phyloP scores from a whole-genome alignment of 306 rosid genomes.

The Citrullus amarus region DNA sequence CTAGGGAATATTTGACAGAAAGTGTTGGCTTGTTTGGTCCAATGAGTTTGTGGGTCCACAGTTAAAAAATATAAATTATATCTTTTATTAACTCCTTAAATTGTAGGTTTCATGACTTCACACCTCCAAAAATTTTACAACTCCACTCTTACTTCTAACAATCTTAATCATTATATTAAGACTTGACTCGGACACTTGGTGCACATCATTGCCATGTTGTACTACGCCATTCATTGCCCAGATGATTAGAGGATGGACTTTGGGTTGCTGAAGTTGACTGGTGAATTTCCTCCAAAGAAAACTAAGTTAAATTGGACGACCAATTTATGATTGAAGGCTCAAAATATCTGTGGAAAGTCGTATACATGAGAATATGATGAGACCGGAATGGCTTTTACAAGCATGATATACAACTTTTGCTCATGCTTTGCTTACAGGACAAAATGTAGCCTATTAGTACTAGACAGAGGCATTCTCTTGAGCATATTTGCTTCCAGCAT shows the following conservation, averaged over 20 bases:
- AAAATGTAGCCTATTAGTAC: neutral
- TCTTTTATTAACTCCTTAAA: no score
- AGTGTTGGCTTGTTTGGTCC: no score
- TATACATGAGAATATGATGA: neutral
- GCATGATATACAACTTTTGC: neutral
- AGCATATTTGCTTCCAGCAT: neutral
- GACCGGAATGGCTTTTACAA: neutral
- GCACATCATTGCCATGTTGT: no score
- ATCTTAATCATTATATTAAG: no score
- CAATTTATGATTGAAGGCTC: neutral
- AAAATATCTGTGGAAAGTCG: neutral
- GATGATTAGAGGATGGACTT: neutral
- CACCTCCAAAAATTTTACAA: no score
- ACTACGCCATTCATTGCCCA: neutral
- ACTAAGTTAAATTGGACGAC: neutral
- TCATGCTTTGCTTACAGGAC: neutral
- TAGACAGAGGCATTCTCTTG: neutral
- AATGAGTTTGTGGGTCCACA: no score
- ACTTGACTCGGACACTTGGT: no score
- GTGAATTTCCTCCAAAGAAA: neutral
- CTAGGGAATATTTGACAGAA: no score
- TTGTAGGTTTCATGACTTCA: no score
- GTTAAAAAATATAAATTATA: no score
- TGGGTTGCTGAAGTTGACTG: neutral
- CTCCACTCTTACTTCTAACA: no score